These are phyloP conservation scores for Eremomyces bilateralis DNA, from an alignment of 495 filamentous ascomycete genomes.

Conservation along the genomic window DNA sequence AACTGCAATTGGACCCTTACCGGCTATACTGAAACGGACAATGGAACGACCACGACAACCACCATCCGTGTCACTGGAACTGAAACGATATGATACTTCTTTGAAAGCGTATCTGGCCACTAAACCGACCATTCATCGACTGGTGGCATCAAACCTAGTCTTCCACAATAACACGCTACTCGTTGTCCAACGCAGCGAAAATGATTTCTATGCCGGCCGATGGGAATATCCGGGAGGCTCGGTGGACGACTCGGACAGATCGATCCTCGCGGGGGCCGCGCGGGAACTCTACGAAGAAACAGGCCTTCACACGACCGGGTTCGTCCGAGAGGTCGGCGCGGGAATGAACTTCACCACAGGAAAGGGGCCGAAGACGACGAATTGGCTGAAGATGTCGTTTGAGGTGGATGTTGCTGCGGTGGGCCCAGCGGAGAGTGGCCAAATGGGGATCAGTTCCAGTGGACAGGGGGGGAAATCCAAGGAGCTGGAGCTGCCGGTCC, in stretches of 20 bases:
- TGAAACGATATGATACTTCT: conserved; percentile 1
- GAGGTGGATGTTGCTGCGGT: conserved; percentile 11
- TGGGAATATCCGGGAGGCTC: conserved; percentile 42
- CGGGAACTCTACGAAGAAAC: conserved; percentile 38
- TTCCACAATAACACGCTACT: conserved; percentile 22
- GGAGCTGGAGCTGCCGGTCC: neutral
- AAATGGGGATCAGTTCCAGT: too few relatives aligned
- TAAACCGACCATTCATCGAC: conserved; percentile 4
- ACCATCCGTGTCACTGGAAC: too few relatives aligned
- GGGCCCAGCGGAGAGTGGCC: too few relatives aligned
- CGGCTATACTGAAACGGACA: too few relatives aligned
- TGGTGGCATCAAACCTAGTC: conserved; percentile 7
- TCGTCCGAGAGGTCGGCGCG: conserved; percentile 22
- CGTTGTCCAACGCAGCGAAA: conserved; percentile 29
- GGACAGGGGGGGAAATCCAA: too few relatives aligned
- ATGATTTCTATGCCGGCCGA: conserved; percentile 23
- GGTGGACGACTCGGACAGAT: conserved; percentile 26
- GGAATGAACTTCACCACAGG: conserved; percentile 6
- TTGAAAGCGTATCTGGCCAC: conserved; percentile 5
- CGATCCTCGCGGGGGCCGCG: conserved; percentile 29
- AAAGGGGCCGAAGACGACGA: conserved; percentile 3
- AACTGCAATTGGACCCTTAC: too few relatives aligned
- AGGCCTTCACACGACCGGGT: conserved; percentile 25
- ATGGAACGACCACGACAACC: too few relatives aligned
- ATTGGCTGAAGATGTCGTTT: conserved; percentile 24